Evolutionary conservation across 768 basidiomycete species (phyloP), one percentile per base, ranked within the genome.

Genomic region (Psilocybe sp.): DNA sequence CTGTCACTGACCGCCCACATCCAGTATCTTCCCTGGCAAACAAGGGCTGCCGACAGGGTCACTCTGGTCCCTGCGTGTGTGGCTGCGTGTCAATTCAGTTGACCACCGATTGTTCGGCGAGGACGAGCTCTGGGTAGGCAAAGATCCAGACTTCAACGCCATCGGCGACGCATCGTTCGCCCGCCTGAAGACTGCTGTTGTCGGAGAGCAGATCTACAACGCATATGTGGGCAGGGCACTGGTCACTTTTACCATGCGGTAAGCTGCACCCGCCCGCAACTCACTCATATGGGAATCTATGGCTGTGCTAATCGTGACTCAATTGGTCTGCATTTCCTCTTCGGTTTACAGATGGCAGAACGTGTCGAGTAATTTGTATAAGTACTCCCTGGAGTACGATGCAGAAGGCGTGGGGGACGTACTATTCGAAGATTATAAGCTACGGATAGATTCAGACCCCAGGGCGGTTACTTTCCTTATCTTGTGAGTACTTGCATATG

Each of bases 21-120:
- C 32, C 45, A 85, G 83, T 55, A 65, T 76, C 6, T 84, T 83
- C 59, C 81, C 82, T 10, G 83, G 83, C n/a, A 80, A 79, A 61
- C 57, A 72, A 16, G 74, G 73, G 40, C 63, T 82, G 1, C 84
- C 84, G 0, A 65, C 66, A n/a, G 80, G 76, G 0, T 78, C 75
- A 47, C 61, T 84, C 3, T 80, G 71, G 66, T 76, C 78, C 13
- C 66, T 85, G 16, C 81, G 85, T 0, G 79, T 85, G 15, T 87
- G 85, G 84, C 67, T 87, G 39, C 73, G 80, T 12, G 73, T 73
- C 5, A 75, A 76, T 31, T 73, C 69, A n/a, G 65, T 81, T 34
- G 81, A 86, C 49, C 85, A 85, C 52, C 76, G 82, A 33, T 48
- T 87, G 39, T 87, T 87, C 56, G 75, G 76, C 33, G 80, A 81